Conservation (phyloP, 1,139 yeast species). For the Cylindricascospora bacillispora region DNA sequence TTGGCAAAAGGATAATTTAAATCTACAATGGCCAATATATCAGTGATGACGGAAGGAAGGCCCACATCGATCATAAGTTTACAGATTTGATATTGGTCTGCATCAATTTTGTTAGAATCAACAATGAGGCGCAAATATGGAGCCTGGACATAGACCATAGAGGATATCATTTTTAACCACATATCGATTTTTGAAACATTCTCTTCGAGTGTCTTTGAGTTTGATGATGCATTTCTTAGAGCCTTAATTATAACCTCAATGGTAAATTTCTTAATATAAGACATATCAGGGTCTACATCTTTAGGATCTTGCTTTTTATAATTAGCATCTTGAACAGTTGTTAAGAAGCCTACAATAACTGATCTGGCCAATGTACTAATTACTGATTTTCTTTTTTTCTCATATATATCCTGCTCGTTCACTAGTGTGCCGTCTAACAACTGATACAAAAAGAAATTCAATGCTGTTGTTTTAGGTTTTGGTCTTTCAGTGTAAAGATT, state of each 20-base stretch:
- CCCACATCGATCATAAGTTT: slow-evolving; percentile 55
- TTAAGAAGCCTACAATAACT: slow-evolving; percentile 46
- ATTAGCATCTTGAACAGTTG: slow-evolving; percentile 36
- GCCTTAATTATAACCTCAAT: slow-evolving; percentile 57
- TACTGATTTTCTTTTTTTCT: slow-evolving; percentile 25
- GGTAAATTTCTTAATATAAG: slow-evolving; percentile 59
- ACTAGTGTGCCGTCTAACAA: slow-evolving; percentile 47
- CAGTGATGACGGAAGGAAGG: slow-evolving; percentile 45
- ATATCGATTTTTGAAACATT: slow-evolving; percentile 21
- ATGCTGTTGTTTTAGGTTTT: slow-evolving; percentile 62
- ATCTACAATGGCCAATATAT: slow-evolving; percentile 50
- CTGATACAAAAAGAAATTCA: slow-evolving; percentile 68
- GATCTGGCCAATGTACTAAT: slow-evolving; percentile 29
- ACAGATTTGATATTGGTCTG: slow-evolving; percentile 49
- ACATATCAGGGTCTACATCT: slow-evolving; percentile 52
- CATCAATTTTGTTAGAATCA: slow-evolving; percentile 37
- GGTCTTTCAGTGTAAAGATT: slow-evolving; percentile 28
- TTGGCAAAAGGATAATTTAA: slow-evolving; percentile 58
- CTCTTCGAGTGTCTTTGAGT: slow-evolving; percentile 17
- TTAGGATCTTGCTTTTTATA: slow-evolving; percentile 35
- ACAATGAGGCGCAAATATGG: slow-evolving; percentile 51
- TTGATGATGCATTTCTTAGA: slow-evolving; percentile 15
- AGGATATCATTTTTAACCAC: slow-evolving; percentile 22
- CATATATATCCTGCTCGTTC: slow-evolving; percentile 22
- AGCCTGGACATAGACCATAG: slow-evolving; percentile 34